Percentiles rank a stretch among this genome's conserved stretches.
These are phyloP conservation scores for Heteromeles arbutifolia DNA, from an alignment of 306 rosid genomes.

Conservation along the genomic window DNA sequence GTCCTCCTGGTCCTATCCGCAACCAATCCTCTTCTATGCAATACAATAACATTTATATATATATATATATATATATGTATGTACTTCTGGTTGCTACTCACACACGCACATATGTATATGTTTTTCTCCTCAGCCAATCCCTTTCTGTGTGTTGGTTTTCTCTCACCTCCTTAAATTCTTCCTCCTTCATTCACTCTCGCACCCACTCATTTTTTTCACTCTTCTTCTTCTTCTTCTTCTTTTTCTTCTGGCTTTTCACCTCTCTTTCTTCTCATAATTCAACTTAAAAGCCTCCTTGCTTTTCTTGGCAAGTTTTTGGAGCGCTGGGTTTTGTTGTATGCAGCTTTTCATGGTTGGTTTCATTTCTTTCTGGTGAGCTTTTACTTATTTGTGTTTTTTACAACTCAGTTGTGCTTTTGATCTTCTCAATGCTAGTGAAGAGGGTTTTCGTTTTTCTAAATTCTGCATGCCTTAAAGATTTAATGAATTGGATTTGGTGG, in stretches of 20 bases:
- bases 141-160: neutral
- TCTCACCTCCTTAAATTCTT: neutral
- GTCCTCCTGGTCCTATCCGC: neutral
- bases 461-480: too few relatives aligned
- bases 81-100: too few relatives aligned
- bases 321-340: neutral
- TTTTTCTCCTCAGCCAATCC: neutral
- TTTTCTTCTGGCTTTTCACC: neutral
- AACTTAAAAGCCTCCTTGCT: neutral
- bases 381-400: neutral
- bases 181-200: neutral
- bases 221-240: too few relatives aligned
- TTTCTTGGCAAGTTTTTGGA: neutral
- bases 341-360: constrained; percentile 5
- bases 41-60: too few relatives aligned
- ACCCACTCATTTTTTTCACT: neutral
- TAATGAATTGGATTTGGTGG: too few relatives aligned
- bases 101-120: too few relatives aligned
- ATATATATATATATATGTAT: too few relatives aligned
- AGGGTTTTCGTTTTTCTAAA: too few relatives aligned
- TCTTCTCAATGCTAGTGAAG: neutral
- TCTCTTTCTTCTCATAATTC: neutral
- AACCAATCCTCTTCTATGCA: neutral
- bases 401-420: neutral
- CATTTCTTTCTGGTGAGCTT: constrained; percentile 12